These are phyloP conservation scores for Mucor velutinosus DNA, from an alignment of 371 early-diverging fungal genomes.

Conservation along the genomic window DNA sequence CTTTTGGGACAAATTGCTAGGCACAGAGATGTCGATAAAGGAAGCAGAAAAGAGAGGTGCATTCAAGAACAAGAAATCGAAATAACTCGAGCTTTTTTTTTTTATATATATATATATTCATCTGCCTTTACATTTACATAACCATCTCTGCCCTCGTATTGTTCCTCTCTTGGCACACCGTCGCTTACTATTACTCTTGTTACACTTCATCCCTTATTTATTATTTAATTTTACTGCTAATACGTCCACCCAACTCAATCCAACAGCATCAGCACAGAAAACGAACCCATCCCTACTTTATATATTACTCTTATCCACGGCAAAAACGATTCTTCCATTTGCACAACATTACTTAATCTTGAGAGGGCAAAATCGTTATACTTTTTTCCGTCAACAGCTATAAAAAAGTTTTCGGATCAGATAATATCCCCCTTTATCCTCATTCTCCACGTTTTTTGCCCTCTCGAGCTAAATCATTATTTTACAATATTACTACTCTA, in stretches of 20 bases:
- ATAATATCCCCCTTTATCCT: not conserved
- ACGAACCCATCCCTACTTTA: not conserved
- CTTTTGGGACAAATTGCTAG: constrained; percentile 66
- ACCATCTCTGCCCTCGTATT: not conserved
- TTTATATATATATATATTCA: not conserved
- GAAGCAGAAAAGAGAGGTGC: constrained; percentile 18
- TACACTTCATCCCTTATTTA: not conserved
- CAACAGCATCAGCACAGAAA: not conserved
- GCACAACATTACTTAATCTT: not conserved
- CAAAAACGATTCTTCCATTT: not conserved
- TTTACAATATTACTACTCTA: not conserved
- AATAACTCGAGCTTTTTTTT: not conserved
- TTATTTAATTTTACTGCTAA: not conserved
- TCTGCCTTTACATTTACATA: not conserved
- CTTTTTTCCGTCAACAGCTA: not conserved
- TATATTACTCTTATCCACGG: not conserved
- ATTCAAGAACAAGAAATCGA: constrained; percentile 6
- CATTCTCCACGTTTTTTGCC: not conserved
- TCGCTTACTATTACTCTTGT: not conserved
- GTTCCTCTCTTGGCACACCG: not conserved
- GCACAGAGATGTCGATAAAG: constrained; percentile 29
- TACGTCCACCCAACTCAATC: not conserved
- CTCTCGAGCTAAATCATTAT: not conserved
- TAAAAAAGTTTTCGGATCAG: not conserved
- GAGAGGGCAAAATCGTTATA: not conserved